Evolutionary conservation across 2,329 filamentous ascomycete species (phyloP), one percentile per base, ranked within the genome.

Genomic region (Tolypocladium paradoxum): DNA sequence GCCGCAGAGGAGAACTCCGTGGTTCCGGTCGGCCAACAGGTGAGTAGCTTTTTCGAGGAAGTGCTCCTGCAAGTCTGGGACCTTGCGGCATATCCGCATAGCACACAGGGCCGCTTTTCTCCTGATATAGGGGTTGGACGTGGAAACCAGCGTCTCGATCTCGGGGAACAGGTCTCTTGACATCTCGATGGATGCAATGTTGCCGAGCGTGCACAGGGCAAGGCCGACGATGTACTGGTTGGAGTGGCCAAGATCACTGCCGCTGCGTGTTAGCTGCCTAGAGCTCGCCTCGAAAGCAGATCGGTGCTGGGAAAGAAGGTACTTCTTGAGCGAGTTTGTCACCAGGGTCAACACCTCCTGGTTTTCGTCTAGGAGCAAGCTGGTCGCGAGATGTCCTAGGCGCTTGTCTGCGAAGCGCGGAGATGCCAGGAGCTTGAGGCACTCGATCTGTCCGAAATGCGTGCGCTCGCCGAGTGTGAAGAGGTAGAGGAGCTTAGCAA

Each of bases 361-460:
- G 64, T 99, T 99, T 77, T 99, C 93, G 69, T 99, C 93, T 57
- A 99, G 76, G 60, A 99, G 73, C 67, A 99, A 73, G 83, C 96
- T 99, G 20, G 93, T 99, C 27, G 93, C 93, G 60, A 99, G 76
- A 67, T 99, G 96, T 40, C 93, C 93, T 62, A 99, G 74, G 48
- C 93, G 85, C 76, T 99, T 99, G 77, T 99, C 93, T 61, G 93
- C 93, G 67, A 99, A 99, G 55, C 92, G 89, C 59, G 95, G 91
- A 40, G 93, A 99, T 54, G 93, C 93, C 54, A 99, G 82, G 50
- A 99, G 82, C 74, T 99, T 99, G 65, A 99, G 80, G 71, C 93
- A 99, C 82, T 99, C 93, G 68, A 99, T 99, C 77, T 99, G 93
- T 50, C 93, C 93, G 69, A 99, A 99, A 73, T 99, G 93, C 54